These are phyloP conservation scores for Aureobasidium sp. DNA, from an alignment of 2,329 filamentous ascomycete species.

Conservation along the genomic window DNA sequence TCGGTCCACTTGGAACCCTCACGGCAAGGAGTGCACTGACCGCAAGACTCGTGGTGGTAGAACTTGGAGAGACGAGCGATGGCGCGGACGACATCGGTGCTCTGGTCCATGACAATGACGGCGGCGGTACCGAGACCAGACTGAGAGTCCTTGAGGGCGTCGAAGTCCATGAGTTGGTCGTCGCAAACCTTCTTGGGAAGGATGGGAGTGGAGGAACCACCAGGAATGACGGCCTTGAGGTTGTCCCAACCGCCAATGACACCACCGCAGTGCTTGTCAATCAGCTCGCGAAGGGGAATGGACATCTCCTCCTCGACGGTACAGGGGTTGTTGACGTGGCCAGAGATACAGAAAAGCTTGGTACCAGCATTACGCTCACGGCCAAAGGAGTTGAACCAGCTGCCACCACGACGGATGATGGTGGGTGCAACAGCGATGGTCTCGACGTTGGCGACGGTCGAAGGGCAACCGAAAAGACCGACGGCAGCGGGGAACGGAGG, in stretches of 20 bases:
- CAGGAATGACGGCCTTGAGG: slow-evolving; percentile 87
- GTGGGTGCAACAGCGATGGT: slow-evolving; percentile 92
- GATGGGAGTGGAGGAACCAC: slow-evolving; percentile 93
- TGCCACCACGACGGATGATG: slow-evolving; percentile 84
- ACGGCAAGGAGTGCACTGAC: slow-evolving; percentile 98
- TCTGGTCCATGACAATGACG: slow-evolving; percentile 99
- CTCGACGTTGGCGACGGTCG: slow-evolving; percentile 96
- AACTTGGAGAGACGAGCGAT: slow-evolving; percentile 92
- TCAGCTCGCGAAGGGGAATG: slow-evolving; percentile 89
- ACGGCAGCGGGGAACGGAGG: slow-evolving; percentile 96
- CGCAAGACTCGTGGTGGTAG: slow-evolving; percentile 97
- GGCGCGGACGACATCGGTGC: slow-evolving; percentile 87
- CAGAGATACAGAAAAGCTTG: slow-evolving; percentile 97
- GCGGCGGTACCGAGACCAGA: slow-evolving; percentile 95
- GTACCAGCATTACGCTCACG: slow-evolving; percentile 95
- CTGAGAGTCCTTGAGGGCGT: slow-evolving; percentile 94
- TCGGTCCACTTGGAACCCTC: slow-evolving; percentile 99
- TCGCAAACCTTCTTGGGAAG: slow-evolving; percentile 86
- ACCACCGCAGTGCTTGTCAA: slow-evolving; percentile 96
- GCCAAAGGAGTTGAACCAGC: slow-evolving; percentile 90
- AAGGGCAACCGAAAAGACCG: slow-evolving; percentile 95
- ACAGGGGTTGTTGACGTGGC: slow-evolving; percentile 96
- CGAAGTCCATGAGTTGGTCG: slow-evolving; percentile 97
- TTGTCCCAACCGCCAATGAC: slow-evolving; percentile 98
- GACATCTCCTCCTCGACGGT: slow-evolving; percentile 99